Conservation (phyloP, 257 asterid species). For the Fraxinus americana region DNA sequence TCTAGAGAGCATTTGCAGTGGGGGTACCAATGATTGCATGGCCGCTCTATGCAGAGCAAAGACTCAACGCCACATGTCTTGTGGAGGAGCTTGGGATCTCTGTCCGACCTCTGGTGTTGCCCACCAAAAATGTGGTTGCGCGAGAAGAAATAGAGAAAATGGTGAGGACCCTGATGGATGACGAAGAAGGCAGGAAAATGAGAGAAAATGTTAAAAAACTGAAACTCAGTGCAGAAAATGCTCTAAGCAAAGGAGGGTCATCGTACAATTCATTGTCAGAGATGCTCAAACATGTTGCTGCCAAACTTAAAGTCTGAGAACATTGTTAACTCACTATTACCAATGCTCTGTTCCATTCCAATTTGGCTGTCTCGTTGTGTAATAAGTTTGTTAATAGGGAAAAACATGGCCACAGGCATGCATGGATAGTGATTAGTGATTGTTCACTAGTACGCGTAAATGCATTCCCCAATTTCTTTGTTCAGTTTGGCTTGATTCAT, state of each 20-base stretch:
- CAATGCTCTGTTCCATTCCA: not conserved
- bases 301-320: not conserved
- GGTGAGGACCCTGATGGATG: too few relatives aligned
- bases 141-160: constrained; percentile 54
- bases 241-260: constrained; percentile 37
- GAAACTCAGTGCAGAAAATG: constrained; percentile 38
- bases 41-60: constrained; percentile 76
- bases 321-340: too few relatives aligned
- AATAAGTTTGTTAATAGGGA: too few relatives aligned
- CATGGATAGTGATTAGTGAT: too few relatives aligned
- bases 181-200: constrained; percentile 29
- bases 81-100: constrained; percentile 60
- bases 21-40: constrained; percentile 67
- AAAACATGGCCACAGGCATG: too few relatives aligned
- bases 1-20: constrained; percentile 47
- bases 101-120: constrained; percentile 43
- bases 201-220: constrained; percentile 41
- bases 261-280: constrained; percentile 38
- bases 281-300: constrained; percentile 18
- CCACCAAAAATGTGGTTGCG: constrained; percentile 43
- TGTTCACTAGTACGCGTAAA: not conserved
- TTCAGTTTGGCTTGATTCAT: too few relatives aligned
- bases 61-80: constrained; percentile 52
- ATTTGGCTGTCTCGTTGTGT: too few relatives aligned
- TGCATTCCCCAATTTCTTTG: too few relatives aligned